Evolutionary conservation across 768 basidiomycete genomes (phyloP).

Genomic region (Kwoniella dejecticola): DNA sequence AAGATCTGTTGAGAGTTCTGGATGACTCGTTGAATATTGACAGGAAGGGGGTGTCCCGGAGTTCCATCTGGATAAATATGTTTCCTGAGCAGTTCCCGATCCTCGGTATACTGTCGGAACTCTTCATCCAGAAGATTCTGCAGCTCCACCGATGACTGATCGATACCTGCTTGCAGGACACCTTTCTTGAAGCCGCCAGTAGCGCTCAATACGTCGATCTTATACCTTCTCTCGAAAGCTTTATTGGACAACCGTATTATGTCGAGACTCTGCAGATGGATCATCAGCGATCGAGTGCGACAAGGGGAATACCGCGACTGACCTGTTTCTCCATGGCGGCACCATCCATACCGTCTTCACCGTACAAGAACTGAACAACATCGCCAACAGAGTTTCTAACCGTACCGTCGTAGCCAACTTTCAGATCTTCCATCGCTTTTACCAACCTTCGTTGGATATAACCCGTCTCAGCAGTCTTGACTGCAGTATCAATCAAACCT

Average conservation of each 20-base stretch:
- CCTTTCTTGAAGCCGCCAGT: conserved; percentile 70
- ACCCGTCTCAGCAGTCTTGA: conserved; percentile 99
- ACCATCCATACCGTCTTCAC: conserved; percentile 99
- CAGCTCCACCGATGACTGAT: conserved; percentile 77
- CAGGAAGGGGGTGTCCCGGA: conserved; percentile 84
- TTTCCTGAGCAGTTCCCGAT: conserved; percentile 74
- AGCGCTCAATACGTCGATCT: conserved; percentile 66
- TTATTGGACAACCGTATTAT: conserved; percentile 78
- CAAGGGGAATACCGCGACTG: conserved; percentile 14
- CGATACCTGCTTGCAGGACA: conserved; percentile 81
- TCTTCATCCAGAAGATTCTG: conserved; percentile 84
- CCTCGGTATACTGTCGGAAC: conserved; percentile 66
- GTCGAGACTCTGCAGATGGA: conserved; percentile 64
- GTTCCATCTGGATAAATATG: conserved; percentile 81
- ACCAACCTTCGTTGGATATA: conserved; percentile 98
- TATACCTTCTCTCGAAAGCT: conserved; percentile 86
- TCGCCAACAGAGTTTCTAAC: conserved; percentile 97
- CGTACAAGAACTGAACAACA: conserved; percentile 93
- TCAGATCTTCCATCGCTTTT: conserved; percentile 95
- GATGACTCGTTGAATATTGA: conserved; percentile 91
- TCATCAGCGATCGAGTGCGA: background rate
- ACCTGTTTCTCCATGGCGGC: conserved; percentile 92
- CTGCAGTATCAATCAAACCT: conserved; percentile 97
- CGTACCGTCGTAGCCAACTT: conserved; percentile 96
- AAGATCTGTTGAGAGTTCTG: conserved; percentile 96